phyloP scores from a whole-genome alignment of 805 yeast species.

The Yamadazyma nakazawae region DNA sequence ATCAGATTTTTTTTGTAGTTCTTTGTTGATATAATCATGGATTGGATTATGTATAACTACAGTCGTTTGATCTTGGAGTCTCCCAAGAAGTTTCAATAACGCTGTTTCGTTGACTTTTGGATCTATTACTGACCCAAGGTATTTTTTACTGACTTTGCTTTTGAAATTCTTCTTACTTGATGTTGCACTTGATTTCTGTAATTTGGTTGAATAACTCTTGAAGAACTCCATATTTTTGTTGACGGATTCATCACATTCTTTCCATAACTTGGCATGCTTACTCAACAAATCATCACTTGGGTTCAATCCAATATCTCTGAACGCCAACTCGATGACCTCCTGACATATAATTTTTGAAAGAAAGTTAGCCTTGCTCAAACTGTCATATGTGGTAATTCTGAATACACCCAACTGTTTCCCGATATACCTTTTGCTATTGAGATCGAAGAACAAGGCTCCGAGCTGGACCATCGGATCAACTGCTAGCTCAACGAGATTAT shows the following conservation, averaged over 20 bases:
- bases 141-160: slow-evolving; percentile 35
- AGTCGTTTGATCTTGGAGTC: slow-evolving; percentile 43
- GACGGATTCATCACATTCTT: slow-evolving; percentile 41
- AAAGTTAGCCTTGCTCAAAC: slow-evolving; percentile 48
- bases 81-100: slow-evolving; percentile 48
- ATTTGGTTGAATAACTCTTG: slow-evolving; percentile 35
- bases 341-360: slow-evolving; percentile 47
- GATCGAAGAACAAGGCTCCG: slow-evolving; percentile 46
- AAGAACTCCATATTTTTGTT: slow-evolving; percentile 39
- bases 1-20: slow-evolving; percentile 35
- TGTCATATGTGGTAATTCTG: slow-evolving; percentile 48
- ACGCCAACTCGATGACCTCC: slow-evolving; percentile 45
- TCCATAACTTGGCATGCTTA: slow-evolving; percentile 47
- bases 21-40: slow-evolving; percentile 48
- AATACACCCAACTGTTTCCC: slow-evolving; percentile 53
- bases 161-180: slow-evolving; percentile 31
- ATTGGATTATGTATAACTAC: slow-evolving; percentile 50
- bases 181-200: slow-evolving; percentile 43
- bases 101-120: slow-evolving; percentile 38
- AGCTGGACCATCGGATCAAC: slow-evolving; percentile 37
- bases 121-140: slow-evolving; percentile 41
- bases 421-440: slow-evolving; percentile 27
- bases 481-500: slow-evolving; percentile 27
- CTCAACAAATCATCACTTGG: slow-evolving; percentile 31
- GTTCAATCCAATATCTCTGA: slow-evolving; percentile 39